Evolutionary conservation across 2,329 filamentous ascomycete genomes (phyloP).

Genomic region (Fusarium sp.): DNA sequence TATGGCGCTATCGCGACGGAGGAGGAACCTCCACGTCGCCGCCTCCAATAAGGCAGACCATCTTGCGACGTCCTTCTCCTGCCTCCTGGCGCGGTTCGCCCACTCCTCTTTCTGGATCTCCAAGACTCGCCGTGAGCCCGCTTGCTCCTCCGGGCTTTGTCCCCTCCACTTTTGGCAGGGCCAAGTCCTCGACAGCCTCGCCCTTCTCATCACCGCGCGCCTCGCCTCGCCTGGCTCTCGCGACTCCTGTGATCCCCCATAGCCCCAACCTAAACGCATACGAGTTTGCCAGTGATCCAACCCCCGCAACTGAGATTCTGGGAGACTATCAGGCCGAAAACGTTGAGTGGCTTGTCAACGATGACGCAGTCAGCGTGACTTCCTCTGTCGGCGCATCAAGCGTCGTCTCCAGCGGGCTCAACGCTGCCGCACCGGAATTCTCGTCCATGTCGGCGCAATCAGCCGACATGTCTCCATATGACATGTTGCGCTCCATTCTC

Average conservation of each 20-base stretch:
- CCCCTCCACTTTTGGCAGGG: slow-evolving; percentile 78
- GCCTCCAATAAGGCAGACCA: slow-evolving; percentile 86
- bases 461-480: slow-evolving; percentile 95
- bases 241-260: slow-evolving; percentile 90
- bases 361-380: slow-evolving; percentile 82
- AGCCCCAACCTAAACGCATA: slow-evolving; percentile 95
- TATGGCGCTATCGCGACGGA: slow-evolving; percentile 85
- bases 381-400: slow-evolving; percentile 72
- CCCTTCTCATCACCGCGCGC: slow-evolving; percentile 95
- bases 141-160: slow-evolving; percentile 86
- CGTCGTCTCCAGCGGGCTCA: slow-evolving; percentile 71
- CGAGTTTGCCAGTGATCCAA: slow-evolving; percentile 87
- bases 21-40: slow-evolving; percentile 77
- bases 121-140: slow-evolving; percentile 84
- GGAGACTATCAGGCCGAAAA: slow-evolving; percentile 94
- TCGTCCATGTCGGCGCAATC: slow-evolving; percentile 70
- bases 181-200: slow-evolving; percentile 83
- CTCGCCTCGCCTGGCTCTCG: slow-evolving; percentile 89
- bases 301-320: slow-evolving; percentile 85
- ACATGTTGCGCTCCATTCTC: slow-evolving; percentile 95
- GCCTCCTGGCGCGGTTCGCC: slow-evolving; percentile 90
- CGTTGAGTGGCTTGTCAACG: slow-evolving; percentile 96
- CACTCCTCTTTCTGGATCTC: slow-evolving; percentile 86
- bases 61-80: slow-evolving; percentile 90
- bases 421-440: slow-evolving; percentile 85